Evolutionary conservation across 495 filamentous ascomycete genomes (phyloP).

Genomic region (Penicillium chermesinum): DNA sequence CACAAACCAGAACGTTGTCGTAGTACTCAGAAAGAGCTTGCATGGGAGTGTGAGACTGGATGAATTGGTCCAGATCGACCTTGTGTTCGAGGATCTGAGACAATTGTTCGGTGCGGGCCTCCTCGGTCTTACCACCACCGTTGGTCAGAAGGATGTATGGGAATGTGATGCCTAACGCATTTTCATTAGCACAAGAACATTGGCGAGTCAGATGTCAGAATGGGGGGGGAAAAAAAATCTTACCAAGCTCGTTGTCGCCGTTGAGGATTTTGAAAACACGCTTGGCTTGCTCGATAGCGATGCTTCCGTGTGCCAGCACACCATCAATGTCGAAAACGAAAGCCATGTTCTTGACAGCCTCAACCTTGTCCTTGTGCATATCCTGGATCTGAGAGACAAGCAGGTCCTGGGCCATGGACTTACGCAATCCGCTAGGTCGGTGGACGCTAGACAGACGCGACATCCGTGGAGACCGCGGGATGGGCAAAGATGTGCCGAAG

Average conservation of each 20-base stretch:
- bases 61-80: conserved; percentile 82
- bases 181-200: neutral
- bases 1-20: conserved; percentile 79
- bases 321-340: conserved; percentile 94
- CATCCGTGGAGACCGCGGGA: conserved; percentile 64
- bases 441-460: conserved; percentile 48
- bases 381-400: conserved; percentile 69
- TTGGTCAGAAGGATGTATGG: conserved; percentile 94
- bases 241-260: conserved; percentile 72
- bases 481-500: conserved; percentile 71
- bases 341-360: conserved; percentile 63
- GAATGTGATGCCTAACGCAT: conserved; percentile 57
- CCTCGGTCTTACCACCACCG: conserved; percentile 84
- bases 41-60: conserved; percentile 94
- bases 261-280: conserved; percentile 79
- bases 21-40: conserved; percentile 79
- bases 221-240: neutral
- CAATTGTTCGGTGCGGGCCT: conserved; percentile 74
- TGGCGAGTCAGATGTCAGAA: no score
- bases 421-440: conserved; percentile 22
- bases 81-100: conserved; percentile 64
- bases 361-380: conserved; percentile 60
- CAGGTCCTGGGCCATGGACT: conserved; percentile 53
- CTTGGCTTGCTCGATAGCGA: conserved; percentile 73
- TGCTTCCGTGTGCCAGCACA: conserved; percentile 75